phyloP scores from a whole-genome alignment of 2,329 filamentous ascomycete species.

The Aureobasidium sp. region DNA sequence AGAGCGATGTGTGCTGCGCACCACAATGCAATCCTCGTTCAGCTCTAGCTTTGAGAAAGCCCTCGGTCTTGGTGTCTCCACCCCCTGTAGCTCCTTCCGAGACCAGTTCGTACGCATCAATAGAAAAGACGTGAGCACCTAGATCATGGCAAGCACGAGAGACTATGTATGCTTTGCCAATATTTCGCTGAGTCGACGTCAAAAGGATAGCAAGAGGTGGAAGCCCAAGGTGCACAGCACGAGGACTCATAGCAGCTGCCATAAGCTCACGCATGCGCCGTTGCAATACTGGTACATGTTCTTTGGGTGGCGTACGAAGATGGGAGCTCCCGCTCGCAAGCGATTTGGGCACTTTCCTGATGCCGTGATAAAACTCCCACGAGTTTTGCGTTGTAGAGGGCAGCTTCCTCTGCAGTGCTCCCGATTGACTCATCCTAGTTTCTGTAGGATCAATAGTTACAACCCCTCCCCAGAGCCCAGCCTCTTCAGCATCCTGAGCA shows the following conservation, averaged over 20 bases:
- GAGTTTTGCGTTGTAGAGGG: conserved; percentile 67
- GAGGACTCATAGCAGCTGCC: conserved; percentile 76
- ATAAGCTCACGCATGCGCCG: conserved; percentile 74
- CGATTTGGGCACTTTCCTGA: conserved; percentile 51
- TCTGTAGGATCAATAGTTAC: conserved; percentile 78
- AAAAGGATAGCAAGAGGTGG: conserved; percentile 82
- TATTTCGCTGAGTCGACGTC: conserved; percentile 84
- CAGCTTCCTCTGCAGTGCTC: conserved; percentile 72
- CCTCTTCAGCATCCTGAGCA: conserved; percentile 50
- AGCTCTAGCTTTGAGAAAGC: conserved; percentile 75
- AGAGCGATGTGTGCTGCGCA: conserved; percentile 67
- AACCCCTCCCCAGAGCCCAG: conserved; percentile 74
- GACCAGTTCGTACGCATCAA: conserved; percentile 88
- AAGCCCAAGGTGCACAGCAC: conserved; percentile 78
- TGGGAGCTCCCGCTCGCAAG: conserved; percentile 50
- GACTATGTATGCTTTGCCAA: conserved; percentile 80
- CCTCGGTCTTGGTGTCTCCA: conserved; percentile 89
- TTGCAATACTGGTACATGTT: conserved; percentile 38
- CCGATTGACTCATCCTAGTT: conserved; percentile 86
- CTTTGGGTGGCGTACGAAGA: conserved; percentile 27
- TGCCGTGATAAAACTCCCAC: conserved; percentile 84
- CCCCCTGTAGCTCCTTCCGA: conserved; percentile 84
- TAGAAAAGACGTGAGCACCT: conserved; percentile 77
- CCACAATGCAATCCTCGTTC: conserved; percentile 87
- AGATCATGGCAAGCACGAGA: conserved; percentile 74